phyloP scores from a whole-genome alignment of 768 basidiomycete genomes.

The Coprinopsis marcescibilis region DNA sequence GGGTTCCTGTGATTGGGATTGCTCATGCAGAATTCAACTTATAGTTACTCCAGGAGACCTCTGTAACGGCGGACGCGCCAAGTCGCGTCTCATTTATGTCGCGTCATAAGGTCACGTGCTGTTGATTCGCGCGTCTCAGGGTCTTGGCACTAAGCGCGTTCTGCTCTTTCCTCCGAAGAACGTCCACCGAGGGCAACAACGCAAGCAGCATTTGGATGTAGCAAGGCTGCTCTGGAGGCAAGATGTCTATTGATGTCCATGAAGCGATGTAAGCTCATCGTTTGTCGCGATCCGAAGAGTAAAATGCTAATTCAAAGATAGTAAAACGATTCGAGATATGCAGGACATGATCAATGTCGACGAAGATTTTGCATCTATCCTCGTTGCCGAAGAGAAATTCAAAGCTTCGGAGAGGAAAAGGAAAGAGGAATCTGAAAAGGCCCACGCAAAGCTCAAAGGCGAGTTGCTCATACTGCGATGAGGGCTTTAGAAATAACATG shows the following conservation, averaged over 20 bases:
- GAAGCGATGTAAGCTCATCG: slow-evolving; percentile 38
- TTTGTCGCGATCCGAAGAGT: neutral
- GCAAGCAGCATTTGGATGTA: neutral
- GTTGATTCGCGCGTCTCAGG: neutral
- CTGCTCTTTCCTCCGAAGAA: neutral
- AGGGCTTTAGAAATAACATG: neutral
- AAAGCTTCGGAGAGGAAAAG: slow-evolving; percentile 47
- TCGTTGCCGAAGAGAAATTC: slow-evolving; percentile 67
- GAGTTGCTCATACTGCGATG: slow-evolving; percentile 1
- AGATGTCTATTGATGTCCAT: slow-evolving; percentile 37
- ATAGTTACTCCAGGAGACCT: no score
- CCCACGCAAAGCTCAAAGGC: slow-evolving; percentile 63
- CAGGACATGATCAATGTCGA: slow-evolving; percentile 69
- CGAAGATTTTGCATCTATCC: slow-evolving; percentile 73
- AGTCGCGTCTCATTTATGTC: no score
- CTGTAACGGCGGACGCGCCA: no score
- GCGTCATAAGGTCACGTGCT: neutral
- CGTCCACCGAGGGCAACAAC: neutral
- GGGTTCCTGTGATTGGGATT: no score
- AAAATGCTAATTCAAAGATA: slow-evolving; percentile 19
- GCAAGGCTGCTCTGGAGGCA: neutral
- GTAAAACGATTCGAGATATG: slow-evolving; percentile 67
- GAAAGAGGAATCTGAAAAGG: slow-evolving; percentile 65
- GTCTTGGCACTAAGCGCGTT: neutral
- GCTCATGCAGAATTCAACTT: no score